Conservation (phyloP, 2,329 filamentous ascomycete genomes). For the Fonsecaea nubica region DNA sequence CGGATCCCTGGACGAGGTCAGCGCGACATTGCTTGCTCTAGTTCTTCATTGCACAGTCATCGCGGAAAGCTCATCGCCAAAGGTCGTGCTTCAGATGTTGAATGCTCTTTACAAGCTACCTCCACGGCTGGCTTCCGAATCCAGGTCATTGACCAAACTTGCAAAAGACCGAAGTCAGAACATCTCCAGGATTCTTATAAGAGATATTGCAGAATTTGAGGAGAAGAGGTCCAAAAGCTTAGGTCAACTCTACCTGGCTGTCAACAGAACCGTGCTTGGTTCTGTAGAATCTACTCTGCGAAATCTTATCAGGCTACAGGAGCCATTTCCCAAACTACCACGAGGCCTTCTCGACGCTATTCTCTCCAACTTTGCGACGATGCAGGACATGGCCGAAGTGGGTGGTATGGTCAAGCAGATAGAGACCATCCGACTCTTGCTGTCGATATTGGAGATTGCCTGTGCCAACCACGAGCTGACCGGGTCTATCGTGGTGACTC, state of each 20-base stretch:
- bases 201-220: slow-evolving; percentile 35
- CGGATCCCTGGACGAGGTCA: slow-evolving; percentile 61
- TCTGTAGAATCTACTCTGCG: slow-evolving; percentile 38
- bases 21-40: slow-evolving; percentile 29
- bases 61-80: slow-evolving; percentile 27
- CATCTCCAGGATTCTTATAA: slow-evolving; percentile 33
- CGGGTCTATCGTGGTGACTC: slow-evolving; percentile 10
- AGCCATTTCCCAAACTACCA: slow-evolving; percentile 24
- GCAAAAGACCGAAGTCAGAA: slow-evolving; percentile 38
- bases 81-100: slow-evolving; percentile 27
- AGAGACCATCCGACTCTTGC: slow-evolving; percentile 23
- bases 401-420: not conserved
- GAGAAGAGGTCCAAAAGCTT: slow-evolving; percentile 14
- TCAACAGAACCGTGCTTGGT: slow-evolving; percentile 20
- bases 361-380: slow-evolving; percentile 18
- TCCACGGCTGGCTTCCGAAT: slow-evolving; percentile 25
- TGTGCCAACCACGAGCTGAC: slow-evolving; percentile 22
- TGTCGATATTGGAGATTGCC: slow-evolving; percentile 36
- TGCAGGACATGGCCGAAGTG: slow-evolving; percentile 8
- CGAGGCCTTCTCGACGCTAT: slow-evolving; percentile 21
- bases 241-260: slow-evolving; percentile 5
- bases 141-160: slow-evolving; percentile 29
- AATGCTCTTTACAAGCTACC: slow-evolving; percentile 29
- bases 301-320: slow-evolving; percentile 27
- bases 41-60: slow-evolving; percentile 31